phyloP scores from a whole-genome alignment of 2,329 filamentous ascomycete species.

The Lasiodiplodia theobromae region DNA sequence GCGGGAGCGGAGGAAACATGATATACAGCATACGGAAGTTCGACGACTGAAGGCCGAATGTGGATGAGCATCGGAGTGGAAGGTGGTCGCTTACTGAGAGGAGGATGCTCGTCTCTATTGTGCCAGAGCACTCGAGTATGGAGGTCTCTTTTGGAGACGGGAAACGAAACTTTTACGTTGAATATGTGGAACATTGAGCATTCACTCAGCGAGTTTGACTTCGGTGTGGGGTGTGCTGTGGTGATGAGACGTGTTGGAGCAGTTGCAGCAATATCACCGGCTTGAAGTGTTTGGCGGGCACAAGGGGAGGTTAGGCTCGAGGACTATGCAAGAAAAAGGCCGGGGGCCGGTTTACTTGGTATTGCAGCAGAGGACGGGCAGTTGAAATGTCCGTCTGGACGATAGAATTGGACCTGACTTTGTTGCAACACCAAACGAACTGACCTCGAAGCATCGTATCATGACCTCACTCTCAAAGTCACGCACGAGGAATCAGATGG shows the following conservation, averaged over 20 bases:
- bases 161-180: neutral
- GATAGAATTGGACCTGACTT: too few species aligned
- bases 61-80: neutral
- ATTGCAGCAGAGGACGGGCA: too few species aligned
- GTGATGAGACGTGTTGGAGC: neutral
- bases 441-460: too few species aligned
- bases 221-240: neutral
- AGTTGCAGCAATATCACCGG: too few species aligned
- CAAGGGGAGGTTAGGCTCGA: too few species aligned
- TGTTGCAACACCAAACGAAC: too few species aligned
- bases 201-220: neutral
- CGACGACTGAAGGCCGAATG: neutral
- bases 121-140: neutral
- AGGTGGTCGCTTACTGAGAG: neutral
- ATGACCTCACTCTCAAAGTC: neutral
- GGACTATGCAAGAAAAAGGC: too few species aligned
- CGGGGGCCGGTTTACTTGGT: too few species aligned
- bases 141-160: neutral
- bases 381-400: too few species aligned
- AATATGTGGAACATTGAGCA: neutral
- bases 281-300: too few species aligned
- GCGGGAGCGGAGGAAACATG: neutral
- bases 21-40: neutral
- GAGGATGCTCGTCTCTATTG: neutral
- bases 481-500: neutral